phyloP scores from a whole-genome alignment of 2,329 filamentous ascomycete genomes.

The Exophiala aquamarina region DNA sequence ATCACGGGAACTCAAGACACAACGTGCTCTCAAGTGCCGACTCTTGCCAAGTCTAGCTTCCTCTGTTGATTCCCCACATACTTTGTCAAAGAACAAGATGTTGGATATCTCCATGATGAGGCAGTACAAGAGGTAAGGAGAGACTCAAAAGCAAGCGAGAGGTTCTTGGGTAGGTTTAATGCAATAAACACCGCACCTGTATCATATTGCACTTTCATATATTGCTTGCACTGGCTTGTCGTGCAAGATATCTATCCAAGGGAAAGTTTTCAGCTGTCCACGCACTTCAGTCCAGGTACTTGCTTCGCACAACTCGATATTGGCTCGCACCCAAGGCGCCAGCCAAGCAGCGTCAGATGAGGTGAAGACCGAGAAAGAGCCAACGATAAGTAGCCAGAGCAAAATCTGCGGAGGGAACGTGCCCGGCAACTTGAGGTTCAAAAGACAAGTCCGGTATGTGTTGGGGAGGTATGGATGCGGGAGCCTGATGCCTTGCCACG shows the following conservation, averaged over 20 bases:
- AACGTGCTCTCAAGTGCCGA: no score
- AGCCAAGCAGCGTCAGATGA: constrained; percentile 11
- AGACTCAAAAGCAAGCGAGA: no score
- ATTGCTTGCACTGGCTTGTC: constrained; percentile 19
- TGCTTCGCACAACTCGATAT: constrained; percentile 2
- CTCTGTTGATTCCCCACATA: no score
- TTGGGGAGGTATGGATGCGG: constrained; percentile 23
- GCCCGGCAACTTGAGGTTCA: constrained; percentile 1
- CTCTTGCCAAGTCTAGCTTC: no score
- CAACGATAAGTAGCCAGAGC: constrained; percentile 28
- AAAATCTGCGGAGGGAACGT: constrained; percentile 2
- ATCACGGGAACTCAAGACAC: no score
- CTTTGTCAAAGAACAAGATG: no score
- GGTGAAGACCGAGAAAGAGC: constrained; percentile 9
- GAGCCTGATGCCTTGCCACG: constrained; percentile 32
- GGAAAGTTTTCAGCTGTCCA: constrained; percentile 28
- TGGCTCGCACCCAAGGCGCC: constrained; percentile 1
- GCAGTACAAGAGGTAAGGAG: no score
- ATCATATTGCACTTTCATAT: neutral
- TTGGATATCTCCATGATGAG: no score
- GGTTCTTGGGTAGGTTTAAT: no score
- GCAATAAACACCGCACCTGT: no score
- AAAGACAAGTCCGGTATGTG: constrained; percentile 18
- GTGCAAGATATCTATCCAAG: constrained; percentile 35
- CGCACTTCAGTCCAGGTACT: constrained; percentile 22